phyloP scores from a whole-genome alignment of 2,329 filamentous ascomycete genomes.

The Bipolaris victoriae region DNA sequence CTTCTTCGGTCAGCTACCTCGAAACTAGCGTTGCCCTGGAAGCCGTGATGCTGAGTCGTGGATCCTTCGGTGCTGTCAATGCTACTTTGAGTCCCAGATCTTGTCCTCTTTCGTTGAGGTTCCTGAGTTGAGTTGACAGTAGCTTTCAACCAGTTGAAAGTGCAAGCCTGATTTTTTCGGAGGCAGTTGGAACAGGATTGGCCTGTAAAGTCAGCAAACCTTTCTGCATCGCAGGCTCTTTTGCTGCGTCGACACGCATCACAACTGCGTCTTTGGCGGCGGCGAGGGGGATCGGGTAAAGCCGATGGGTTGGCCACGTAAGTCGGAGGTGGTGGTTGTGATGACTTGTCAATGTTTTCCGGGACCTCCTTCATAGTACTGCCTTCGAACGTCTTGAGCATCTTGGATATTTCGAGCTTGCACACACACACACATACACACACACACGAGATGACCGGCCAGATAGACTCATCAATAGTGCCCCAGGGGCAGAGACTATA shows the following conservation, averaged over 20 bases:
- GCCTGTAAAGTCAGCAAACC: constrained; percentile 31
- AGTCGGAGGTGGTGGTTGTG: background rate
- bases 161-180: constrained; percentile 53
- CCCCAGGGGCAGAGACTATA: background rate
- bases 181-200: constrained; percentile 50
- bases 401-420: background rate
- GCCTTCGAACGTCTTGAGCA: constrained; percentile 11
- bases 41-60: constrained; percentile 7
- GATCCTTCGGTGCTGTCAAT: background rate
- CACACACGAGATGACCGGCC: background rate
- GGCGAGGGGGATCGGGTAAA: constrained; percentile 3
- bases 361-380: constrained; percentile 7
- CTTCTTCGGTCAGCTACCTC: background rate
- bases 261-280: constrained; percentile 45
- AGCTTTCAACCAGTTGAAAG: constrained; percentile 51
- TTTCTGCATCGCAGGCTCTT: constrained; percentile 51
- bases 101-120: constrained; percentile 1
- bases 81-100: constrained; percentile 16
- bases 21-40: background rate
- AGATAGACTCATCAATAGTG: background rate
- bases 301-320: background rate
- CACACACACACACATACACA: no score
- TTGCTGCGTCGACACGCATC: constrained; percentile 55
- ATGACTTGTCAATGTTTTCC: background rate
- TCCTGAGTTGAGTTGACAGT: constrained; percentile 13